Percentiles rank a stretch among this genome's conserved stretches.
Conservation (phyloP, 176 grass and related monocot genomes). For the Rhynchospora breviuscula region DNA sequence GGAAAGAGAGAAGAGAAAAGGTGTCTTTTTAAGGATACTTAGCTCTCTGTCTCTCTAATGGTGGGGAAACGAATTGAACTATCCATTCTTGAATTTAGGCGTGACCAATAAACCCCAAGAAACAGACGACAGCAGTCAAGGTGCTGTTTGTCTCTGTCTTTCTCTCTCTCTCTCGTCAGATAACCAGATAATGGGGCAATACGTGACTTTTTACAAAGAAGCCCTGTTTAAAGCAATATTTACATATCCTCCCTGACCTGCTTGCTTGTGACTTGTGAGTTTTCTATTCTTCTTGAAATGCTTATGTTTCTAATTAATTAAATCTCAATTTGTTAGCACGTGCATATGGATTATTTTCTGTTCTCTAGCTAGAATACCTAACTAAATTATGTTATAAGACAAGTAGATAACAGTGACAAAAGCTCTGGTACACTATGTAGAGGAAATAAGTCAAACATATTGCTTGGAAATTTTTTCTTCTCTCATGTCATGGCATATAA, state of each 20-base stretch:
- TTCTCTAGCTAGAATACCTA: background rate
- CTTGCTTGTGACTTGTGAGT: background rate
- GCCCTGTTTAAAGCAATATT: background rate
- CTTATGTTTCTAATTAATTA: background rate
- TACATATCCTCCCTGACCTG: too few species aligned
- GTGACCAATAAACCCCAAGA: background rate
- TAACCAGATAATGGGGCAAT: background rate
- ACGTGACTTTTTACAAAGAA: background rate
- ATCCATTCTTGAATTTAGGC: background rate
- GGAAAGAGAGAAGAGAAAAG: background rate
- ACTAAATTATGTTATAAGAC: background rate
- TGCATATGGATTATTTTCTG: background rate
- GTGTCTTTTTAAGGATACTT: constrained; percentile 18
- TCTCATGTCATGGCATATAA: too few species aligned
- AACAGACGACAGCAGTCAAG: constrained; percentile 1
- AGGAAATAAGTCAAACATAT: too few species aligned
- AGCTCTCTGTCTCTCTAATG: constrained; percentile 28
- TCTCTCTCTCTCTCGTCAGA: background rate
- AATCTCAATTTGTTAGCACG: background rate
- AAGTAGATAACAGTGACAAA: too few species aligned
- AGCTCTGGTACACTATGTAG: too few species aligned
- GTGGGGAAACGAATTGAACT: constrained; percentile 11
- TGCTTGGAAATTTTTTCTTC: too few species aligned
- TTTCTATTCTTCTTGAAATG: background rate
- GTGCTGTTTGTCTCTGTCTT: background rate